Evolutionary conservation across 768 basidiomycete species (phyloP), one percentile per base, ranked within the genome.

Genomic region (Russula dissimulans): DNA sequence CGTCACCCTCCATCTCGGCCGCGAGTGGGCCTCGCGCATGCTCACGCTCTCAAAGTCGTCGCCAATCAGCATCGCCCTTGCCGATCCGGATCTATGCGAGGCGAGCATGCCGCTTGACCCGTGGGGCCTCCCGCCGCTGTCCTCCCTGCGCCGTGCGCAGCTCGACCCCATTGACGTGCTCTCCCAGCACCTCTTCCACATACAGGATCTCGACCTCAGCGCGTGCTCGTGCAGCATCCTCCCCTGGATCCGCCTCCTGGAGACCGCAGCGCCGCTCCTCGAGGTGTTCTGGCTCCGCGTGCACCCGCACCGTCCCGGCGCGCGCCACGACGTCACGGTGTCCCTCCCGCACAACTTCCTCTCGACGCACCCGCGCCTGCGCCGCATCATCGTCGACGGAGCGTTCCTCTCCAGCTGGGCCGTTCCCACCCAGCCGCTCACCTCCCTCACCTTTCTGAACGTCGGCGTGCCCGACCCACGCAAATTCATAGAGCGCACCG

Each of bases 21-120:
- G 60, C 34, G 44, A 44, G 9, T 61, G 60, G 60, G 60, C 55
- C 0, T 29, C 29, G 18, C 56, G 56, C 14, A 61, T 52, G 60
- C 60, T 61, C 7, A 4, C 44, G 8, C 50, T 57, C 15, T 61
- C 60, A 11, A 61, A 57, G 29, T 50, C 56, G 3, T 52, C 56
- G 1, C 56, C 60, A 8, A 57, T 61, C 31, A 46, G 44, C 12
- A 46, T 61, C 31, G 10, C 55, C 1, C 6, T 61, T 18, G 10
- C 39, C 1, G 29, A 61, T 22, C 56, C 32, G 14, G 44, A 46
- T 9, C 45, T 56, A 4, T 61, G 60, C 45, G 50, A 42, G 22
- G 50, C 56, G 17, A 45, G 31, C 31, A 45, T 47, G 12, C 32
- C 17, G 3, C 8, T 54, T 3, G 48, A 56, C 5, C 34, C 34